Evolutionary conservation across 2,329 filamentous ascomycete genomes (phyloP).

Genomic region (Trichoderma semiorbis): DNA sequence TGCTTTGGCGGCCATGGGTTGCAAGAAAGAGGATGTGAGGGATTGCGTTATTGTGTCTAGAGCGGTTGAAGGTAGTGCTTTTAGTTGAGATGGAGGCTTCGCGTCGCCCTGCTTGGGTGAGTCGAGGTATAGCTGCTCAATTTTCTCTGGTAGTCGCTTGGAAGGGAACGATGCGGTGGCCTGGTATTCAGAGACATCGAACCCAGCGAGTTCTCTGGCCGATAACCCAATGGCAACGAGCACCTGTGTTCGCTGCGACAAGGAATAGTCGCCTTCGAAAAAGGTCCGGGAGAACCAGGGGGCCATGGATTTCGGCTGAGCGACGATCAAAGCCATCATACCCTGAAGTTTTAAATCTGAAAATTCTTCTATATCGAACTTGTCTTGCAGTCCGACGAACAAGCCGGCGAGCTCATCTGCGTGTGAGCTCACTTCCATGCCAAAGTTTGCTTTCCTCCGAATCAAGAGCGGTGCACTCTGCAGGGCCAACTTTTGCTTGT

Average conservation of each 20-base stretch:
- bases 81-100: constrained; percentile 39
- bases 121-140: constrained; percentile 67
- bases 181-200: constrained; percentile 56
- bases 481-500: constrained; percentile 77
- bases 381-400: constrained; percentile 78
- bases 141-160: constrained; percentile 68
- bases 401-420: constrained; percentile 74
- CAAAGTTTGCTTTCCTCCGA: constrained; percentile 82
- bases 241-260: constrained; percentile 77
- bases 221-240: constrained; percentile 79
- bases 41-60: constrained; percentile 66
- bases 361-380: constrained; percentile 77
- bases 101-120: constrained; percentile 26
- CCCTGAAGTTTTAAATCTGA: constrained; percentile 70
- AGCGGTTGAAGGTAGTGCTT: constrained; percentile 52
- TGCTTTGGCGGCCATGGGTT: constrained; percentile 75
- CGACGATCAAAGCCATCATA: constrained; percentile 76
- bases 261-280: constrained; percentile 88
- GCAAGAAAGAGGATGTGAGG: constrained; percentile 70
- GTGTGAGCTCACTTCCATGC: constrained; percentile 82
- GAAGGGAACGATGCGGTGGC: constrained; percentile 66
- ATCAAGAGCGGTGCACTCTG: constrained; percentile 75
- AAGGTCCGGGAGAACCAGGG: constrained; percentile 82
- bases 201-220: constrained; percentile 79
- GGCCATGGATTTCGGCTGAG: constrained; percentile 72